Evolutionary conservation across 2,329 filamentous ascomycete species (phyloP).

Genomic region (Coniochaeta sp.): DNA sequence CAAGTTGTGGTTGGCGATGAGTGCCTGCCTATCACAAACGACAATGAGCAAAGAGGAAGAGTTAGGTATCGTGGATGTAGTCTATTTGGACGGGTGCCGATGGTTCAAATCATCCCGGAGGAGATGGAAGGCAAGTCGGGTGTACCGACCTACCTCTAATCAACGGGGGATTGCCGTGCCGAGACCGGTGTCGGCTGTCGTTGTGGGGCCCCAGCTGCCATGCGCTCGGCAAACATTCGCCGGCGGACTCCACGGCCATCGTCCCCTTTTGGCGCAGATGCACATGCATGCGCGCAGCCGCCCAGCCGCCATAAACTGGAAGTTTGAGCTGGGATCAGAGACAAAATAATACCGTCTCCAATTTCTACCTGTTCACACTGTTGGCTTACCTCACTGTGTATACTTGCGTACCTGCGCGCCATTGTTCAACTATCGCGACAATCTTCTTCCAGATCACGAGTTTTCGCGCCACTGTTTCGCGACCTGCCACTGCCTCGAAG

Average conservation of each 20-base stretch:
- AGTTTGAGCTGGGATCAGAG: neutral
- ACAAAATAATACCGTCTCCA: neutral
- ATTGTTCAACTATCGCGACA: neutral
- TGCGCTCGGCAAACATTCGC: neutral
- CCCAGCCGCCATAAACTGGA: neutral
- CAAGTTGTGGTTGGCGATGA: too few relatives aligned
- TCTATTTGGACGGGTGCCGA: too few relatives aligned
- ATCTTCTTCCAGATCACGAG: neutral
- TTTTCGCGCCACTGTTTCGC: neutral
- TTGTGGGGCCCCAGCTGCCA: neutral
- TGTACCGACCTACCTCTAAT: too few relatives aligned
- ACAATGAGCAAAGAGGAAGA: too few relatives aligned
- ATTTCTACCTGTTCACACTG: neutral
- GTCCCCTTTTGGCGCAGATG: neutral
- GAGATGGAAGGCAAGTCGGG: too few relatives aligned
- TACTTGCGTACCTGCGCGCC: neutral
- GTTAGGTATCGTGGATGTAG: too few relatives aligned
- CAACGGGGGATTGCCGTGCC: neutral
- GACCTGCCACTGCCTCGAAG: neutral
- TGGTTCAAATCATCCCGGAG: too few relatives aligned
- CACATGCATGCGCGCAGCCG: too few relatives aligned
- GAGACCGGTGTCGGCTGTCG: neutral
- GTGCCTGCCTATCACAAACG: too few relatives aligned
- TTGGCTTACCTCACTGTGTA: neutral
- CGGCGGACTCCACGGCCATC: neutral